Evolutionary conservation across 805 yeast genomes (phyloP).

Genomic region (Grigorovia jiainica): DNA sequence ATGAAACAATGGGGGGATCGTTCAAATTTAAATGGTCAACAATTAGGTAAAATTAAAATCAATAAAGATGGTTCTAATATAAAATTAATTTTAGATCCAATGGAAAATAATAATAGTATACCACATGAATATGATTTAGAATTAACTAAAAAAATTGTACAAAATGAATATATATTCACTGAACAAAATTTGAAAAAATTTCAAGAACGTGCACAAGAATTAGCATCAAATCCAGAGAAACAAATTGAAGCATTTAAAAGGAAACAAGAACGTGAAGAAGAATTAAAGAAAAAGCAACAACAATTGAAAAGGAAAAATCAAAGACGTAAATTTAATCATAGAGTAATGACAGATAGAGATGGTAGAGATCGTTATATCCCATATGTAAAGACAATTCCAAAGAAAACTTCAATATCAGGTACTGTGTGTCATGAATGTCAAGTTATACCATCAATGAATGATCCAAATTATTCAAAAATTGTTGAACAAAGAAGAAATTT

Average conservation of each 20-base stretch:
- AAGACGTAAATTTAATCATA: conserved; percentile 24
- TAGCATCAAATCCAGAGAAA: conserved; percentile 30
- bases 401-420: conserved; percentile 76
- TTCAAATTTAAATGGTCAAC: conserved; percentile 56
- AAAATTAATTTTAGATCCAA: conserved; percentile 46
- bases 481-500: conserved; percentile 46
- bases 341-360: conserved; percentile 32
- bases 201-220: conserved; percentile 29
- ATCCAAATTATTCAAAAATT: conserved; percentile 59
- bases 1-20: conserved; percentile 72
- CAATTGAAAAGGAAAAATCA: conserved; percentile 31
- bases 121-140: conserved; percentile 82
- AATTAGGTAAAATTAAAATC: conserved; percentile 72
- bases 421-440: conserved; percentile 89
- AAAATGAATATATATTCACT: conserved; percentile 78
- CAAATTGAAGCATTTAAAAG: conserved; percentile 28
- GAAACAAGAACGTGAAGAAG: conserved; percentile 29
- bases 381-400: conserved; percentile 79
- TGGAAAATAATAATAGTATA: conserved; percentile 41
- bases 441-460: conserved; percentile 67
- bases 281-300: conserved; percentile 30
- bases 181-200: conserved; percentile 70
- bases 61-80: conserved; percentile 44
- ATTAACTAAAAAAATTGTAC: conserved; percentile 68
- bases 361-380: conserved; percentile 52